phyloP scores from a whole-genome alignment of 148 eudicot genomes.

The Rhododendron vialii region DNA sequence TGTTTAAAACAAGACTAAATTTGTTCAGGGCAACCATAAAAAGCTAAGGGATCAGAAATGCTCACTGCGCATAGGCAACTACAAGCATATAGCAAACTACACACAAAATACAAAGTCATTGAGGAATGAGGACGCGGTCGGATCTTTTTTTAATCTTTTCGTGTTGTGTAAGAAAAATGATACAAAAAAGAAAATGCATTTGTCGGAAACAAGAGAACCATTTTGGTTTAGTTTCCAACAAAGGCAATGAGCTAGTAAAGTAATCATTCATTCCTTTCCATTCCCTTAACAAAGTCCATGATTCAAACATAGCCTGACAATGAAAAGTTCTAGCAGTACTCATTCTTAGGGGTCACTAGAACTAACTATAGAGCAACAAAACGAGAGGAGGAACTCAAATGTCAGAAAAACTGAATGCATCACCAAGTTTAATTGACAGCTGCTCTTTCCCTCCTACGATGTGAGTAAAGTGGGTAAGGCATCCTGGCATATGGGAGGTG shows the following conservation, averaged over 20 bases:
- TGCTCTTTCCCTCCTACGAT: neutral
- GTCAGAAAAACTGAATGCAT: neutral
- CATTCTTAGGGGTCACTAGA: neutral
- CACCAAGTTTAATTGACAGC: neutral
- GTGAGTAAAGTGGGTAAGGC: neutral
- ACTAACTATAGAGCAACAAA: neutral
- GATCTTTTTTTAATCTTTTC: neutral
- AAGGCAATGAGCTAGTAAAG: neutral
- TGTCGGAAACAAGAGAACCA: neutral
- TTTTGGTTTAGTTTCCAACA: neutral
- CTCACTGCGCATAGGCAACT: neutral
- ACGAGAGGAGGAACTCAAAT: neutral
- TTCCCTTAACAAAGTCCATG: neutral
- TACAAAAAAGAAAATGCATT: neutral
- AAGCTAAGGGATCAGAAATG: neutral
- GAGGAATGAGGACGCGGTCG: neutral
- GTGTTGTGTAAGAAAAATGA: neutral
- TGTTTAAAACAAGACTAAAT: neutral
- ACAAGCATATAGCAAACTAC: neutral
- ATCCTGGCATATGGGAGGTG: neutral
- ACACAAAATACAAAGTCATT: neutral
- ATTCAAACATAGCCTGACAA: neutral
- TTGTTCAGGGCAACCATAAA: neutral
- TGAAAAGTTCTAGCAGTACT: neutral
- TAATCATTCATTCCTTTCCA: neutral